A percentile compares a stretch with the other conserved stretches of the same genome.
Evolutionary conservation across 345 rosid species (phyloP).

Genomic region (Turritis glabra): DNA sequence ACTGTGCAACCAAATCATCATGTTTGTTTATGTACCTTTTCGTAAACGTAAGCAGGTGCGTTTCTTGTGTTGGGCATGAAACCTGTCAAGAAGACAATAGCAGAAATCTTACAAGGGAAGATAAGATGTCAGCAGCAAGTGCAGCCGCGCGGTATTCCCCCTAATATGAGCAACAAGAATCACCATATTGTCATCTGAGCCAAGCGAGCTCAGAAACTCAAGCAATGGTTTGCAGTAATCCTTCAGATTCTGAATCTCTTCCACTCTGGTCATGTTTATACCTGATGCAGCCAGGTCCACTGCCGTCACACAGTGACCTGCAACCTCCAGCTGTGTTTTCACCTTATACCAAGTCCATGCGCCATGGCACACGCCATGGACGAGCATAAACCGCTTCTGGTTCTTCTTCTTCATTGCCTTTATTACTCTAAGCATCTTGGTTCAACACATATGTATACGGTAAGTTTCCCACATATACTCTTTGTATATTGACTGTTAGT

Average conservation of each 20-base stretch:
- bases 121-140: constrained; percentile 41
- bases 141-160: constrained; percentile 55
- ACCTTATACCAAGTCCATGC: constrained; percentile 65
- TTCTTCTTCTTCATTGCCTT: constrained; percentile 15
- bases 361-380: constrained; percentile 57
- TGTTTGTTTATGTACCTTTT: too few species aligned
- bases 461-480: background rate
- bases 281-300: too few species aligned
- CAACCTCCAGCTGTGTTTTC: constrained; percentile 45
- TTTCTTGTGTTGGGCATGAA: too few species aligned
- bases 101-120: constrained; percentile 31
- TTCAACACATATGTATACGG: background rate
- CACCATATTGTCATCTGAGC: constrained; percentile 35
- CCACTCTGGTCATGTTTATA: too few species aligned
- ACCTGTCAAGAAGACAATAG: too few species aligned
- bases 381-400: constrained; percentile 46
- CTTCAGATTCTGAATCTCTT: too few species aligned
- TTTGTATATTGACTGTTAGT: background rate
- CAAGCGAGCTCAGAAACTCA: too few species aligned
- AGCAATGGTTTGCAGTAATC: too few species aligned
- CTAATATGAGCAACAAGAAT: constrained; percentile 70
- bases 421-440: background rate
- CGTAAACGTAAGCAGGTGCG: too few species aligned
- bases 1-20: too few species aligned
- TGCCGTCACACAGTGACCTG: too few species aligned